Percentiles rank a stretch among this genome's conserved stretches.
phyloP scores from a whole-genome alignment of 805 yeast genomes.

The Ogataea angusta region DNA sequence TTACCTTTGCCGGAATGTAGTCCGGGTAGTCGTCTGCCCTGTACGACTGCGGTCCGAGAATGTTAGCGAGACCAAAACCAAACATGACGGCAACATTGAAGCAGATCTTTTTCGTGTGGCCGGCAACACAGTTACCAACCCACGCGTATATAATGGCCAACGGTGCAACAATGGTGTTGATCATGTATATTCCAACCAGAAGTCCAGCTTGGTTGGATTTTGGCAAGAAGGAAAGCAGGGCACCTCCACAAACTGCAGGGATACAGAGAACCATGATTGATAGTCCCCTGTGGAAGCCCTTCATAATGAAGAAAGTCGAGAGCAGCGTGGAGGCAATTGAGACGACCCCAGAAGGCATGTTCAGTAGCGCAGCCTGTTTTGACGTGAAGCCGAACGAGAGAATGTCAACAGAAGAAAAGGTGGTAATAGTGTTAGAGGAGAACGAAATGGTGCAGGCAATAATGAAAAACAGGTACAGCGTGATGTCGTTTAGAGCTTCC shows the following conservation, averaged over 20 bases:
- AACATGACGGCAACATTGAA: slow-evolving; percentile 55
- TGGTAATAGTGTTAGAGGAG: slow-evolving; percentile 51
- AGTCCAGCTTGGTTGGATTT: slow-evolving; percentile 28
- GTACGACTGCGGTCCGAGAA: slow-evolving; percentile 63
- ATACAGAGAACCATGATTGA: slow-evolving; percentile 32
- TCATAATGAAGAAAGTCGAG: slow-evolving; percentile 19
- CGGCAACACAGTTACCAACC: slow-evolving; percentile 62
- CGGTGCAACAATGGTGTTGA: slow-evolving; percentile 26
- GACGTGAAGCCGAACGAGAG: slow-evolving; percentile 47
- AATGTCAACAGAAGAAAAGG: slow-evolving; percentile 53
- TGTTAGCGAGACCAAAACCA: slow-evolving; percentile 52
- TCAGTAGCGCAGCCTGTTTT: slow-evolving; percentile 45
- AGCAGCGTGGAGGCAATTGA: slow-evolving; percentile 39
- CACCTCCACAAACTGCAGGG: slow-evolving; percentile 51
- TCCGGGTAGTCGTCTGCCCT: slow-evolving; percentile 49
- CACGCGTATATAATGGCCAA: slow-evolving; percentile 55
- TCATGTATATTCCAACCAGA: slow-evolving; percentile 25
- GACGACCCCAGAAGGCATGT: slow-evolving; percentile 56
- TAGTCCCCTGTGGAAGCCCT: slow-evolving; percentile 19
- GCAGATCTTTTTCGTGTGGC: slow-evolving; percentile 54
- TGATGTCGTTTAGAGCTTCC: slow-evolving; percentile 46
- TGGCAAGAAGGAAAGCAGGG: slow-evolving; percentile 33
- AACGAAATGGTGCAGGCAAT: slow-evolving; percentile 46
- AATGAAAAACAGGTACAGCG: slow-evolving; percentile 47
- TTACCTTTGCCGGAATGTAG: slow-evolving; percentile 55